phyloP scores from a whole-genome alignment of 176 grass and related monocot genomes.

The Leersia perrieri region DNA sequence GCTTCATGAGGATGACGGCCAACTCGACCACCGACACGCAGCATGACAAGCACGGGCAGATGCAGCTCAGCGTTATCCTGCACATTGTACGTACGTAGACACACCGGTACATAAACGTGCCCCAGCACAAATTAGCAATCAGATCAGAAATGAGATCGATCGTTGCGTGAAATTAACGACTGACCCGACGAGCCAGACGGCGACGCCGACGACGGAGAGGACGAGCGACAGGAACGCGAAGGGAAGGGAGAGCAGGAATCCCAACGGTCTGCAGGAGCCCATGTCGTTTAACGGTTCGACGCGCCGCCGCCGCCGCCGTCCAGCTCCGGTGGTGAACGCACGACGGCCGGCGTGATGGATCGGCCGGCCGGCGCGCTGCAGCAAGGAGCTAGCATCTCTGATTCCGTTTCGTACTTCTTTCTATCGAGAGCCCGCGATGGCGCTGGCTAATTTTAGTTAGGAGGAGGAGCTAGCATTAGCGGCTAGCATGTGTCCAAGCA shows the following conservation, averaged over 20 bases:
- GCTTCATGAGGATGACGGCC: constrained; percentile 39
- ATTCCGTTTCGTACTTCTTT: neutral
- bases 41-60: constrained; percentile 63
- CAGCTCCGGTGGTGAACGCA: neutral
- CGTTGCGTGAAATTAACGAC: neutral
- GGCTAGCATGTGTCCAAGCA: neutral
- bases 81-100: neutral
- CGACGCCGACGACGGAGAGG: constrained; percentile 51
- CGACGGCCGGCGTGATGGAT: too few relatives aligned
- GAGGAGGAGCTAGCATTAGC: neutral
- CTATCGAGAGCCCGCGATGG: neutral
- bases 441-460: neutral
- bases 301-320: neutral
- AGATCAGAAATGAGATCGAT: neutral
- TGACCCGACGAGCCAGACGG: constrained; percentile 58
- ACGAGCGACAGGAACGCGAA: constrained; percentile 62
- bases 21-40: constrained; percentile 38
- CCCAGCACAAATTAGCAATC: neutral
- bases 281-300: neutral
- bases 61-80: constrained; percentile 44
- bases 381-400: neutral
- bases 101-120: too few relatives aligned
- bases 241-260: constrained; percentile 52
- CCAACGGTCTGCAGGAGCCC: constrained; percentile 52
- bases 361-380: neutral